These are phyloP conservation scores for Avena sativa DNA, from an alignment of 176 grass and related monocot species.

Conservation along the genomic window DNA sequence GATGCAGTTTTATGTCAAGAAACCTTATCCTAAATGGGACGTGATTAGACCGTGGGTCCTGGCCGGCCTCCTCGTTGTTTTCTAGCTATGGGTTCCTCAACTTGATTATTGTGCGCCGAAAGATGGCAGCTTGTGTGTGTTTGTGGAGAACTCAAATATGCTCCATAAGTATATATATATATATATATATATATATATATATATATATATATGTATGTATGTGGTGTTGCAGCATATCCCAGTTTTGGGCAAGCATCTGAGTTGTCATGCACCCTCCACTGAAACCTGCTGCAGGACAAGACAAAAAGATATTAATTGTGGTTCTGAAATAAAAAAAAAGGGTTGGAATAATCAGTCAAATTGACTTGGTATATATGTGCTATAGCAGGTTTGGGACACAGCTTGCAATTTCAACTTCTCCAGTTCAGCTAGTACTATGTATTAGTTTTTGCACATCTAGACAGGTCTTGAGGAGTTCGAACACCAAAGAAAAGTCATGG, in stretches of 20 bases:
- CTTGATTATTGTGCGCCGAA: conserved; percentile 62
- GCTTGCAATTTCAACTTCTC: not conserved
- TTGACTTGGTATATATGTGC: not conserved
- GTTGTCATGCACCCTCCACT: conserved; percentile 52
- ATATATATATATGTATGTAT: conserved; percentile 22
- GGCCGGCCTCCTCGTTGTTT: conserved; percentile 33
- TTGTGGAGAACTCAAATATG: conserved; percentile 52
- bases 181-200: conserved; percentile 27
- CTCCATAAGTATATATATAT: conserved; percentile 10
- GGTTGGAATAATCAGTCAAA: not conserved
- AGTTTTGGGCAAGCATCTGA: conserved; percentile 55
- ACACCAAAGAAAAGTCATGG: not conserved
- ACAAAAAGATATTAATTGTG: conserved; percentile 5
- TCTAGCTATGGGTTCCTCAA: conserved; percentile 42
- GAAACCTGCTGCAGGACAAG: conserved; percentile 36
- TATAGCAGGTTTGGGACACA: not conserved
- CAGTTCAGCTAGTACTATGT: not conserved
- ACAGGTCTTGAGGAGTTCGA: not conserved
- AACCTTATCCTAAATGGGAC: conserved; percentile 68
- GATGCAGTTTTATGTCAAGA: conserved; percentile 63
- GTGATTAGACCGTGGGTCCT: conserved; percentile 58
- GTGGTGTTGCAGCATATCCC: conserved; percentile 45
- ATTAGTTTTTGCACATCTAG: not conserved
- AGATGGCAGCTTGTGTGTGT: conserved; percentile 55
- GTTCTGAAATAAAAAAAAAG: not conserved